phyloP scores from a whole-genome alignment of 805 yeast genomes.

The Priceomyces carsonii region DNA sequence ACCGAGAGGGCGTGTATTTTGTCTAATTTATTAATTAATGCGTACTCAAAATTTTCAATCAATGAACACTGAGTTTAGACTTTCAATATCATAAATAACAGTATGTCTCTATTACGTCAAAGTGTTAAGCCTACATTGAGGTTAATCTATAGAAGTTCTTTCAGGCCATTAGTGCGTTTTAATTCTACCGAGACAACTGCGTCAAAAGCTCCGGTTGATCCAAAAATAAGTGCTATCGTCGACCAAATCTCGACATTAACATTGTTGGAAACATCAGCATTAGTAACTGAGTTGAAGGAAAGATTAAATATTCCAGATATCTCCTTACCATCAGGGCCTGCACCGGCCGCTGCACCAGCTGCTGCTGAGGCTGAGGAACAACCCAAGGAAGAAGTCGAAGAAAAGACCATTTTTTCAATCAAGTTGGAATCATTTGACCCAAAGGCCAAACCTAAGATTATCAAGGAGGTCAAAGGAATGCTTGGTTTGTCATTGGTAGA shows the following conservation, averaged over 20 bases:
- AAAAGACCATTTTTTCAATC: slow-evolving; percentile 87
- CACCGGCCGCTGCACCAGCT: slow-evolving; percentile 60
- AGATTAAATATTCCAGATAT: slow-evolving; percentile 93
- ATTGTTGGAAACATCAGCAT: slow-evolving; percentile 87
- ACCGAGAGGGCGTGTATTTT: slow-evolving; percentile 5
- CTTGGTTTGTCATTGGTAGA: slow-evolving; percentile 93
- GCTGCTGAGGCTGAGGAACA: slow-evolving; percentile 69
- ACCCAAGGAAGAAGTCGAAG: slow-evolving; percentile 77
- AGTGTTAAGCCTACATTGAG: slow-evolving; percentile 38
- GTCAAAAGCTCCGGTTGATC: slow-evolving; percentile 62
- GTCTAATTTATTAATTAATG: slow-evolving; percentile 5
- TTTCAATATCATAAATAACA: neutral
- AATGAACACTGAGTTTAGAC: slow-evolving; percentile 1
- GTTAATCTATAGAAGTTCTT: slow-evolving; percentile 26
- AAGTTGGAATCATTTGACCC: slow-evolving; percentile 94
- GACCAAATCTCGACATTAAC: slow-evolving; percentile 88
- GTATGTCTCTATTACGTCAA: slow-evolving; percentile 40
- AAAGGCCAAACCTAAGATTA: slow-evolving; percentile 94
- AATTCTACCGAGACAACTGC: slow-evolving; percentile 45
- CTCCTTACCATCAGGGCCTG: slow-evolving; percentile 72
- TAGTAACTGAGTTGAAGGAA: slow-evolving; percentile 76
- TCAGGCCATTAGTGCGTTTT: slow-evolving; percentile 37
- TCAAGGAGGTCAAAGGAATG: slow-evolving; percentile 92
- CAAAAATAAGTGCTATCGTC: slow-evolving; percentile 85
- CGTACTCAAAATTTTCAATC: slow-evolving; percentile 10